Percentiles rank a stretch among this genome's conserved stretches.
phyloP scores from a whole-genome alignment of 306 rosid species.

The Cicer chorassanicum region DNA sequence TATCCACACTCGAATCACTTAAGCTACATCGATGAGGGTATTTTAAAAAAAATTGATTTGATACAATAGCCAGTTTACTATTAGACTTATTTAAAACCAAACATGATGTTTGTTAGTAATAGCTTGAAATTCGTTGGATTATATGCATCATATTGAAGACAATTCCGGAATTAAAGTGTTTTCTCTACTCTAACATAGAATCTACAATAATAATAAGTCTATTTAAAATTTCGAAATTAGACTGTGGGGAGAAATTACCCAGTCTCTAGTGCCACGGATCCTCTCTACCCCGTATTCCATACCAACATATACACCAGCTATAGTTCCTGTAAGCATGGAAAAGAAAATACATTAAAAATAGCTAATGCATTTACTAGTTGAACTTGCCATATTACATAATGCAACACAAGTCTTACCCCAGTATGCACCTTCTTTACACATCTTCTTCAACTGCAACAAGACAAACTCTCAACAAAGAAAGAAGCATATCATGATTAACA shows the following conservation, averaged over 20 bases:
- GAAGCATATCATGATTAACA: slow-evolving; percentile 19
- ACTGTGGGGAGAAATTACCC: slow-evolving; percentile 65
- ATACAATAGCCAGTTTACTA: background rate
- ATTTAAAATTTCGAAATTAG: slow-evolving; percentile 13
- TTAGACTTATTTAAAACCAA: slow-evolving; percentile 8
- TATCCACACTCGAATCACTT: slow-evolving; percentile 7
- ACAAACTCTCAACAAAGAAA: slow-evolving; percentile 24
- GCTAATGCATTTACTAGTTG: background rate
- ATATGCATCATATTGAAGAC: slow-evolving; percentile 25
- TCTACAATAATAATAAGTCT: background rate
- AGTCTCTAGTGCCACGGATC: slow-evolving; percentile 80
- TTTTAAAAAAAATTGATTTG: background rate
- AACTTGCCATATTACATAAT: slow-evolving; percentile 1
- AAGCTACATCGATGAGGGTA: background rate
- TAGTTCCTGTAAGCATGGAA: slow-evolving; percentile 56
- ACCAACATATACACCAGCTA: slow-evolving; percentile 86
- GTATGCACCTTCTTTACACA: slow-evolving; percentile 96
- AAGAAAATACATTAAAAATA: slow-evolving; percentile 13
- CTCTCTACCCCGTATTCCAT: slow-evolving; percentile 77
- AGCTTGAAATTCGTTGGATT: slow-evolving; percentile 14
- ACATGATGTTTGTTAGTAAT: slow-evolving; percentile 13
- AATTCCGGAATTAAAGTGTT: slow-evolving; percentile 1
- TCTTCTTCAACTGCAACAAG: slow-evolving; percentile 88
- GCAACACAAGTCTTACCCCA: slow-evolving; percentile 74
- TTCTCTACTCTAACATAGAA: slow-evolving; percentile 23